Percentiles rank a stretch among this genome's conserved stretches.
These are phyloP conservation scores for Geotrichum cucujoidarum DNA, from an alignment of 1,139 yeast species.

Conservation along the genomic window DNA sequence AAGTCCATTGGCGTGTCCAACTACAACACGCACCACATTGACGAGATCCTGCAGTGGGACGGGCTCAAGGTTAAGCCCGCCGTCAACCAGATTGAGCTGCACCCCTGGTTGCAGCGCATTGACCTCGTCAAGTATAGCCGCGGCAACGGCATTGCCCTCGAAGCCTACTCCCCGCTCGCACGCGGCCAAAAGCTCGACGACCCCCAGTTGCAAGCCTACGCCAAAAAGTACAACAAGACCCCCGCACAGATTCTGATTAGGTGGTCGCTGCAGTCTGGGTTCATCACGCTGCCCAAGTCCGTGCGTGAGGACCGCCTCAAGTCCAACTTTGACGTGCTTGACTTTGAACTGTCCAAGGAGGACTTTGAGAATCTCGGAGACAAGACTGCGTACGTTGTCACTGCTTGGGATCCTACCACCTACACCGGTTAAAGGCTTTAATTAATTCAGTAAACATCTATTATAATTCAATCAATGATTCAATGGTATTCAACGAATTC, in stretches of 20 bases:
- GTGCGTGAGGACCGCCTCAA: constrained; percentile 48
- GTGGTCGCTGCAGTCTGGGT: constrained; percentile 42
- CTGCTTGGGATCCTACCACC: constrained; percentile 22
- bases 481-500: no score
- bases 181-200: constrained; percentile 54
- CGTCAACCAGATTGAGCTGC: constrained; percentile 50
- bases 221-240: constrained; percentile 38
- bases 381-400: constrained; percentile 28
- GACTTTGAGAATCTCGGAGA: constrained; percentile 35
- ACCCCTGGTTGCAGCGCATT: constrained; percentile 54
- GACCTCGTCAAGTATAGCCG: constrained; percentile 56
- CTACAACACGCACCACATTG: constrained; percentile 40
- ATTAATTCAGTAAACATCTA: no score
- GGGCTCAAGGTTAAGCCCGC: constrained; percentile 44
- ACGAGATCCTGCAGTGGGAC: constrained; percentile 38
- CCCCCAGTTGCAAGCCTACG: constrained; percentile 43
- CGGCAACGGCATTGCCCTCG: constrained; percentile 48
- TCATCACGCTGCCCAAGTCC: constrained; percentile 69
- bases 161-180: constrained; percentile 73
- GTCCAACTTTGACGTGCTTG: constrained; percentile 44
- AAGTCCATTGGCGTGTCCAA: constrained; percentile 44
- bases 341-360: constrained; percentile 45
- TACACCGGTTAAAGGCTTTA: background rate
- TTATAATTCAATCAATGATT: no score
- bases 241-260: constrained; percentile 44